These are phyloP conservation scores for Podospora bellae-mahoneyi DNA, from an alignment of 495 filamentous ascomycete genomes.

Conservation along the genomic window DNA sequence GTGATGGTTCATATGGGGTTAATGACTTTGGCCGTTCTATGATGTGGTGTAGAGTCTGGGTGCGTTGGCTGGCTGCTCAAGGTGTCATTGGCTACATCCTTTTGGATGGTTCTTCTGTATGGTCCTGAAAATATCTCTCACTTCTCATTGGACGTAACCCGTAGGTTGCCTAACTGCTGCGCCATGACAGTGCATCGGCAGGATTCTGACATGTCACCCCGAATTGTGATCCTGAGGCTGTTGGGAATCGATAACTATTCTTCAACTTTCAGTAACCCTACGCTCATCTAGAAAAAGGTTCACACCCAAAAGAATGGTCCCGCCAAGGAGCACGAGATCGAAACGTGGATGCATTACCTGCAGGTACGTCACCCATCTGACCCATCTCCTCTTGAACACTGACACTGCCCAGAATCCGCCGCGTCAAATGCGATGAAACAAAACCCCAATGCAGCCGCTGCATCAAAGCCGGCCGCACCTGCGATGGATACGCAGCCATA, in stretches of 20 bases:
- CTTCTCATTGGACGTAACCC: background rate
- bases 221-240: no score
- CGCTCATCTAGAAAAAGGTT: no score
- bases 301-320: background rate
- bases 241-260: no score
- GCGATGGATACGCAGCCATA: conserved; percentile 36
- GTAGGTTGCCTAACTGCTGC: background rate
- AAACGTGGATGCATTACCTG: conserved; percentile 28
- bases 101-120: background rate
- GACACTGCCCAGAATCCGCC: conserved; percentile 26
- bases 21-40: background rate
- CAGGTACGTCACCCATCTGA: conserved; percentile 8
- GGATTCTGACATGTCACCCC: no score
- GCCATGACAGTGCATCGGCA: background rate
- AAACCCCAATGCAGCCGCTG: conserved; percentile 36
- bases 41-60: background rate
- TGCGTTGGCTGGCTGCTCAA: background rate
- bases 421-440: conserved; percentile 41
- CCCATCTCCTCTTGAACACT: background rate
- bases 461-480: conserved; percentile 28
- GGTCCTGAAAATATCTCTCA: background rate
- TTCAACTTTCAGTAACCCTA: no score
- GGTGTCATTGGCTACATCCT: background rate
- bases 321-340: background rate
- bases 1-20: background rate